Evolutionary conservation across 176 grass and related monocot genomes (phyloP).

Genomic region (Aegilops speltoides): DNA sequence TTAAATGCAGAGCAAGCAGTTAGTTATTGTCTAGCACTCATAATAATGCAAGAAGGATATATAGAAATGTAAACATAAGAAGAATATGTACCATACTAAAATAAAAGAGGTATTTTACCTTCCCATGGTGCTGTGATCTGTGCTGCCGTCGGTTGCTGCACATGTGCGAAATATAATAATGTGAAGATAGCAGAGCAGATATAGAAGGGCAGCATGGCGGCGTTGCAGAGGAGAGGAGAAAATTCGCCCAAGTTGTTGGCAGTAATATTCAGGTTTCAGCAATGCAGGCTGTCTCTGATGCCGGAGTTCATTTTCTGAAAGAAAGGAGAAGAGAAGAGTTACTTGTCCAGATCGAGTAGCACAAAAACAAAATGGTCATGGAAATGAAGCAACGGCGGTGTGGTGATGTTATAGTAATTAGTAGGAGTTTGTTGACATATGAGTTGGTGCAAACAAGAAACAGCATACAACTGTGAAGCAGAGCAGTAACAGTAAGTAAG

Average conservation of each 20-base stretch:
- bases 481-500: too few relatives aligned
- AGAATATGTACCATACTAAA: background rate
- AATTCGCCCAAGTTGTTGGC: background rate
- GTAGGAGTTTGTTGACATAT: too few relatives aligned
- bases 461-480: too few relatives aligned
- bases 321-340: background rate
- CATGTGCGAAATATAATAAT: slow-evolving; percentile 43
- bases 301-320: slow-evolving; percentile 21
- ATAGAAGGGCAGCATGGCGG: slow-evolving; percentile 25
- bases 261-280: background rate
- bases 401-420: too few relatives aligned
- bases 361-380: background rate
- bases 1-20: background rate
- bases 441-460: too few relatives aligned
- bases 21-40: background rate
- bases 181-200: slow-evolving; percentile 23
- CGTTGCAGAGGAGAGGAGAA: background rate
- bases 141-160: slow-evolving; percentile 34
- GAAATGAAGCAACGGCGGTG: too few relatives aligned
- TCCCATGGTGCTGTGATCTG: slow-evolving; percentile 69
- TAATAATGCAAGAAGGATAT: background rate
- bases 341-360: background rate
- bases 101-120: slow-evolving; percentile 47
- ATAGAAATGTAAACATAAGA: background rate
- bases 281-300: background rate